Conservation (phyloP, 345 rosid species). For the Rhodomyrtus tomentosa region DNA sequence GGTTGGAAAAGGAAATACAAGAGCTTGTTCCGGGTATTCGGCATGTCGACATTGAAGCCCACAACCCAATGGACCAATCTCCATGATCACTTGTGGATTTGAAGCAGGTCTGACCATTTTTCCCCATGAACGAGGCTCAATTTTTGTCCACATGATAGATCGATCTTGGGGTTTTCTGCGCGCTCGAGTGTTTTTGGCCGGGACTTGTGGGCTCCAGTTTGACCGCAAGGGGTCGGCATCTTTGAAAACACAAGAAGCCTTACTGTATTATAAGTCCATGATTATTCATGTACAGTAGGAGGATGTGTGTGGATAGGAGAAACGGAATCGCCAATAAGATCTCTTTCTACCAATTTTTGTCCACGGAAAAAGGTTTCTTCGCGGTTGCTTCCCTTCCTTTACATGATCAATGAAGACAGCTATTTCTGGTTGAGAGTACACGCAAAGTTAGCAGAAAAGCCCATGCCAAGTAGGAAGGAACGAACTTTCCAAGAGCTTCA, state of each 20-base stretch:
- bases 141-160: not conserved
- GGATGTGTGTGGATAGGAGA: not conserved
- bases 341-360: not conserved
- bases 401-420: not conserved
- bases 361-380: not conserved
- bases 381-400: not conserved
- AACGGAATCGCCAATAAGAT: not conserved
- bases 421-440: not conserved
- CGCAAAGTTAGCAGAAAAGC: not conserved
- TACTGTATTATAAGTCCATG: not conserved
- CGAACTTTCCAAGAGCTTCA: not conserved
- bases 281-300: not conserved
- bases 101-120: not conserved
- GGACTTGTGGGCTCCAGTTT: not conserved
- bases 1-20: conserved; percentile 91
- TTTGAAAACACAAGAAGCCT: not conserved
- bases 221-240: not conserved
- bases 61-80: conserved; percentile 39
- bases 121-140: not conserved
- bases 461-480: not conserved
- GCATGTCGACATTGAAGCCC: conserved; percentile 97
- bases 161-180: not conserved
- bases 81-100: not conserved
- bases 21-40: conserved; percentile 95
- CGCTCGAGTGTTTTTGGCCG: not conserved